These are phyloP conservation scores for Pseudocercospora fuligena DNA, from an alignment of 2,329 filamentous ascomycete species.

Conservation along the genomic window DNA sequence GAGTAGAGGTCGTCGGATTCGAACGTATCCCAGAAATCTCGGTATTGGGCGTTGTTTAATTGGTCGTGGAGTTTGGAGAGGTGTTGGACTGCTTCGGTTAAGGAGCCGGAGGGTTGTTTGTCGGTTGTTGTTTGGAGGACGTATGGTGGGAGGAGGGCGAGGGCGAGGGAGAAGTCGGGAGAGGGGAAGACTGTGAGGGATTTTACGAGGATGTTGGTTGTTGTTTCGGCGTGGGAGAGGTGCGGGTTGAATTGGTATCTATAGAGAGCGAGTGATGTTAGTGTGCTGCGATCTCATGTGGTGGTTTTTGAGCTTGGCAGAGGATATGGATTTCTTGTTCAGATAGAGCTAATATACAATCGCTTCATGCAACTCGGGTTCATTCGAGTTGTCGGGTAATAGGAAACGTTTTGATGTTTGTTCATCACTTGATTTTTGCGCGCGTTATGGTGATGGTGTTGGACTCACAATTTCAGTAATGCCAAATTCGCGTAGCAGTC, in stretches of 20 bases:
- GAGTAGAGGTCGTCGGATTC: slow-evolving; percentile 95
- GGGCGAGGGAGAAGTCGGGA: slow-evolving; percentile 89
- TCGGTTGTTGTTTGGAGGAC: slow-evolving; percentile 63
- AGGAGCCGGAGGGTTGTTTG: slow-evolving; percentile 60
- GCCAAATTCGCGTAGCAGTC: slow-evolving; percentile 98
- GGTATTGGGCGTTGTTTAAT: slow-evolving; percentile 88
- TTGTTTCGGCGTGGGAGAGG: slow-evolving; percentile 93
- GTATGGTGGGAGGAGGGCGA: slow-evolving; percentile 90
- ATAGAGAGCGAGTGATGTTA: too few species aligned
- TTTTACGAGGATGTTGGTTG: slow-evolving; percentile 99
- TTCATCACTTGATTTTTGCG: slow-evolving; percentile 71
- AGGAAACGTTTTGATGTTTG: slow-evolving; percentile 83
- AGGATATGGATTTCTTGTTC: slow-evolving; percentile 49
- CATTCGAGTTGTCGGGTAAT: slow-evolving; percentile 82
- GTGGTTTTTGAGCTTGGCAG: slow-evolving; percentile 13
- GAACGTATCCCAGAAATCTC: slow-evolving; percentile 88
- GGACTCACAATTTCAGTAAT: slow-evolving; percentile 90
- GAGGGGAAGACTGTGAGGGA: slow-evolving; percentile 95
- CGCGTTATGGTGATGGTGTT: background rate
- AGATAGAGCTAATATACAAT: slow-evolving; percentile 74
- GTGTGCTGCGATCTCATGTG: slow-evolving; percentile 16
- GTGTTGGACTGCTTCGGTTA: slow-evolving; percentile 90
- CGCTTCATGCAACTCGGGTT: slow-evolving; percentile 67
- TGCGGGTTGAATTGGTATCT: slow-evolving; percentile 99
- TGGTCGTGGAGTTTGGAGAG: slow-evolving; percentile 82